A percentile compares a stretch with the other conserved stretches of the same genome.
phyloP scores from a whole-genome alignment of 2,329 filamentous ascomycete species.

The Ophiostoma australiae region DNA sequence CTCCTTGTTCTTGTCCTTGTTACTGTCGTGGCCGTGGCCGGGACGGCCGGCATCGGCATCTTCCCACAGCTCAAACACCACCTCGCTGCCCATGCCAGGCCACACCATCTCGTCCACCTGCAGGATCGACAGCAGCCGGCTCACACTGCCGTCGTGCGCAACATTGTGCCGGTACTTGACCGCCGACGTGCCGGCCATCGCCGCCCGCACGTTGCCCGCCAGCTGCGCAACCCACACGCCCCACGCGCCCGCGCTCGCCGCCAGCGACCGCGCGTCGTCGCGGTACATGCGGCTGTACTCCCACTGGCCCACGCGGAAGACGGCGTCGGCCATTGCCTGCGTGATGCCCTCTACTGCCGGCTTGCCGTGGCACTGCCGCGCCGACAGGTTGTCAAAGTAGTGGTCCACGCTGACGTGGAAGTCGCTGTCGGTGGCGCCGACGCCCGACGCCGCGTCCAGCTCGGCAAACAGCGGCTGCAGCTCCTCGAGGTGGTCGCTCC shows the following conservation, averaged over 20 bases:
- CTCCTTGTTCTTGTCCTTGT: not conserved
- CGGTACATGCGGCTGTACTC: constrained; percentile 78
- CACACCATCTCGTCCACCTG: constrained; percentile 74
- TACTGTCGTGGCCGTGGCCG: not conserved
- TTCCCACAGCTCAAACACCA: constrained; percentile 69
- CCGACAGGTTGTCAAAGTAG: constrained; percentile 80
- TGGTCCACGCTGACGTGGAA: constrained; percentile 74
- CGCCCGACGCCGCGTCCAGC: constrained; percentile 65
- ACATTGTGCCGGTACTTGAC: constrained; percentile 66
- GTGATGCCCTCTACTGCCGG: constrained; percentile 54
- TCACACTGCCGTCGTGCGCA: constrained; percentile 72
- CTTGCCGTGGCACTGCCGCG: constrained; percentile 69
- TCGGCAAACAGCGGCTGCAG: constrained; percentile 49
- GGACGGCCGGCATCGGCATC: constrained; percentile 32
- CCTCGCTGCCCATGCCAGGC: constrained; percentile 77
- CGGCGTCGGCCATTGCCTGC: constrained; percentile 57
- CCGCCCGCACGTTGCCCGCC: constrained; percentile 54
- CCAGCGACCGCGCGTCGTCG: constrained; percentile 57
- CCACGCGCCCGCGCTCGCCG: constrained; percentile 55
- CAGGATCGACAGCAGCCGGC: constrained; percentile 61
- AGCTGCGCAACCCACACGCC: constrained; percentile 74
- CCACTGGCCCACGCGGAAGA: constrained; percentile 73
- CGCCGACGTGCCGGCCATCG: not conserved
- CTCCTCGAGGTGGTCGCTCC: constrained; percentile 27
- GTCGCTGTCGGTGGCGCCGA: constrained; percentile 49